Evolutionary conservation across 495 filamentous ascomycete genomes (phyloP).

Genomic region (Staphylotrichum longicolle): DNA sequence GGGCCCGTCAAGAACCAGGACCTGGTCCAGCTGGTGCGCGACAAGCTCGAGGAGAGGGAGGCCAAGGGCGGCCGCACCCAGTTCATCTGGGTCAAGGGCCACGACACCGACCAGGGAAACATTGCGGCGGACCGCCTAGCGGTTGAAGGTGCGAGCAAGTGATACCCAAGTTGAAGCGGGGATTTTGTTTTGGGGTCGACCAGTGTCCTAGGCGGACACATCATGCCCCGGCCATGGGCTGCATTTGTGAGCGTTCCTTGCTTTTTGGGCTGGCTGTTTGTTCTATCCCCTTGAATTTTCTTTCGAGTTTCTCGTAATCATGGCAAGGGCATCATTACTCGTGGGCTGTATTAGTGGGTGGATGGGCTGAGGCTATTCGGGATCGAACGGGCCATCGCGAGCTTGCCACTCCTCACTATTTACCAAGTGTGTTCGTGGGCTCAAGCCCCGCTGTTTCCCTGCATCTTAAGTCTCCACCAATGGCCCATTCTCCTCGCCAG

Average conservation of each 20-base stretch:
- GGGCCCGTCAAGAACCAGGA: constrained; percentile 83
- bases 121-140: constrained; percentile 78
- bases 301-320: not conserved
- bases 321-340: too few relatives aligned
- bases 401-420: too few relatives aligned
- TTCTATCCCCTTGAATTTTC: not conserved
- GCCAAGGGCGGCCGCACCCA: constrained; percentile 57
- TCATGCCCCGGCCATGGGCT: not conserved
- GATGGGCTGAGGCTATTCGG: too few relatives aligned
- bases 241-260: not conserved
- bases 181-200: not conserved
- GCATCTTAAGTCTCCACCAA: too few relatives aligned
- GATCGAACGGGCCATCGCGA: too few relatives aligned
- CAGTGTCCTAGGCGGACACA: not conserved
- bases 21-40: constrained; percentile 68
- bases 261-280: not conserved
- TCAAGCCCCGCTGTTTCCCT: too few relatives aligned
- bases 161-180: constrained; percentile 15
- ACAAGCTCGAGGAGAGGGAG: constrained; percentile 68
- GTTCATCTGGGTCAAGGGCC: constrained; percentile 89
- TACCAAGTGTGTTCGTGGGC: too few relatives aligned
- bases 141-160: constrained; percentile 50
- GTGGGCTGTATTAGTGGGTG: too few relatives aligned
- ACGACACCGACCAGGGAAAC: constrained; percentile 67
- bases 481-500: too few relatives aligned